Base-by-base conservation (phyloP, 441 rosid genomes). In the Gossypium laxum region DNA sequence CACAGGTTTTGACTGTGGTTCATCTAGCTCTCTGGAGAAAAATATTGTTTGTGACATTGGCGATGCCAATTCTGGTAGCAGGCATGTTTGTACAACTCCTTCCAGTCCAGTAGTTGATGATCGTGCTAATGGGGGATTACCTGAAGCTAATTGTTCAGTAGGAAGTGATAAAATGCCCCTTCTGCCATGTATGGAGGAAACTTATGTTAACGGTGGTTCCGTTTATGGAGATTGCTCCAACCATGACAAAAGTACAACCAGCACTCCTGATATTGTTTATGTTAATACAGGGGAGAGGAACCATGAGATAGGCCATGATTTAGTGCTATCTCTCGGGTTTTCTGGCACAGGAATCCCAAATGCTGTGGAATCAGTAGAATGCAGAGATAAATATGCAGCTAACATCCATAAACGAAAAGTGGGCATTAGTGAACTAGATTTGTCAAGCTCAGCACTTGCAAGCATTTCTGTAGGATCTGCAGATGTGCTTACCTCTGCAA, bases 181-280 rank as follows among this genome's bases (percentile, higher is more conserved):
- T 69, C 58, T 38, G 24, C 70, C 82, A 10, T 72, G 21, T 67
- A 68, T 56, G 11, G 84, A 59, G 63, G 84, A 78, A 77, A 62
- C 71, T 61, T 30, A 59, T 19, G 21, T 14, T 60, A 64, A 32
- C 55, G 69, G 74, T 56, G 74, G 15, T 69, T 69, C 74, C 30
- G 32, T 30, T 10, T 0, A 11, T 79, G 74, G 67, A 41, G 64
- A 55, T 65, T 45, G 61, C 72, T 75, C 65, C 48, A 63, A 69
- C 19, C 70, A 76, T 54, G 73, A 67, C 12, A 47, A 48, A 51
- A 62, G 70, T 65, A 38, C 77, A 30, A 5, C 59, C 38, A n/a
- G 45, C 57, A 69, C 45, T 80, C 67, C 81, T 72, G 80, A 70
- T 43, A 66, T 24, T 73, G 54, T 67, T 71, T 50, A 15, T 73